Percentiles rank a stretch among this genome's conserved stretches.
Conservation (phyloP, 2,329 filamentous ascomycete species). For the Huntiella moniliformis region DNA sequence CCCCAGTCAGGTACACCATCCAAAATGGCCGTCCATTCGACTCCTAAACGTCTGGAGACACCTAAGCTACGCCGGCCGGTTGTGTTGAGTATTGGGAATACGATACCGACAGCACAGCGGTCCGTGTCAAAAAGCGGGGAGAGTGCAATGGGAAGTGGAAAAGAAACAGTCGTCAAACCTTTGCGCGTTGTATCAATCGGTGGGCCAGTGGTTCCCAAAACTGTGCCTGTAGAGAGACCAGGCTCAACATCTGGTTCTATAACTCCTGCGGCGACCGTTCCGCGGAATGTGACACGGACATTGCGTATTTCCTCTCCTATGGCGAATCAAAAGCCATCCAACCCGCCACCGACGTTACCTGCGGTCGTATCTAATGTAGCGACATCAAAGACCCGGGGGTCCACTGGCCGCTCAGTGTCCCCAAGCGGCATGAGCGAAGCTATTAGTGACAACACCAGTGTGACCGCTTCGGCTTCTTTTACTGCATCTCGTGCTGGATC, state of each 20-base stretch:
- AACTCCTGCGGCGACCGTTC: constrained; percentile 1
- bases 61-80: constrained; percentile 5
- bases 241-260: neutral
- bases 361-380: neutral
- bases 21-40: neutral
- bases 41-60: constrained; percentile 3
- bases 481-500: constrained; percentile 52
- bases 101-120: neutral
- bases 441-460: constrained; percentile 57
- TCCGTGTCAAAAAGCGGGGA: neutral
- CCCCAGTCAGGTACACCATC: constrained; percentile 1
- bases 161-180: constrained; percentile 1
- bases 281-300: too few species aligned
- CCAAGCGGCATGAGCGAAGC: constrained; percentile 44
- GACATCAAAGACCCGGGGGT: neutral
- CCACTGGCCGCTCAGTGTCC: neutral
- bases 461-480: constrained; percentile 47
- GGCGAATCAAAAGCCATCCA: too few species aligned
- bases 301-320: too few species aligned
- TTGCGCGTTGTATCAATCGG: neutral
- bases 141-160: neutral
- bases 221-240: too few species aligned
- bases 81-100: constrained; percentile 1
- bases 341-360: neutral
- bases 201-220: neutral